Percentiles rank a stretch among this genome's conserved stretches.
phyloP scores from a whole-genome alignment of 805 yeast genomes.

The Wickerhamiella alocasiicola region DNA sequence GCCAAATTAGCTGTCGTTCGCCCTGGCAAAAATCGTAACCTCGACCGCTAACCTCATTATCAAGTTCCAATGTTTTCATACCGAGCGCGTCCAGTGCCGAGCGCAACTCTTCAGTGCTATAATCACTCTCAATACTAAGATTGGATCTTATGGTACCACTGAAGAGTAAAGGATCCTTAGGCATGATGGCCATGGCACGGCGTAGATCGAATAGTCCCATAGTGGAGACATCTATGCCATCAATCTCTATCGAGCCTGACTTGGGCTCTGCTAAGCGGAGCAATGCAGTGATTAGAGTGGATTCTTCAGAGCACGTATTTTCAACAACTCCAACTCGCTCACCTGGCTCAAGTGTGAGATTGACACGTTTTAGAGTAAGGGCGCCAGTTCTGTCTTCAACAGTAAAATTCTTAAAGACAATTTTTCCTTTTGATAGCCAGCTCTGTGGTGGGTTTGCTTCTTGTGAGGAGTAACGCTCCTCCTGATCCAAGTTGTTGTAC shows the following conservation, averaged over 20 bases:
- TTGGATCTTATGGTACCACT: conserved; percentile 78
- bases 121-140: conserved; percentile 63
- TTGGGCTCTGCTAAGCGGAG: conserved; percentile 74
- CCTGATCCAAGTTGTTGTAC: conserved; percentile 59
- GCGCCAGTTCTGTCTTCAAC: conserved; percentile 73
- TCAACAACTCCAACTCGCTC: conserved; percentile 95
- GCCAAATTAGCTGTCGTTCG: conserved; percentile 66
- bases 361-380: conserved; percentile 57
- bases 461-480: conserved; percentile 65
- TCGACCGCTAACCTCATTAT: conserved; percentile 47
- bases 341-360: conserved; percentile 46
- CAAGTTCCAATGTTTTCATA: conserved; percentile 44
- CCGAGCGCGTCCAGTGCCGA: conserved; percentile 61
- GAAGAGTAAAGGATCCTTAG: conserved; percentile 87
- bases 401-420: conserved; percentile 56
- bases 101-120: conserved; percentile 67
- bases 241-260: conserved; percentile 57
- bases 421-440: conserved; percentile 68
- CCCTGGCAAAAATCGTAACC: conserved; percentile 73
- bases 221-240: conserved; percentile 48
- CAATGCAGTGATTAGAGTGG: conserved; percentile 58
- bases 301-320: conserved; percentile 93
- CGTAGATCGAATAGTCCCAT: conserved; percentile 72
- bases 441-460: conserved; percentile 48
- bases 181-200: conserved; percentile 68